Conservation (phyloP, 1,284 basidiomycete genomes). For the Ceratobasidium sp. region DNA sequence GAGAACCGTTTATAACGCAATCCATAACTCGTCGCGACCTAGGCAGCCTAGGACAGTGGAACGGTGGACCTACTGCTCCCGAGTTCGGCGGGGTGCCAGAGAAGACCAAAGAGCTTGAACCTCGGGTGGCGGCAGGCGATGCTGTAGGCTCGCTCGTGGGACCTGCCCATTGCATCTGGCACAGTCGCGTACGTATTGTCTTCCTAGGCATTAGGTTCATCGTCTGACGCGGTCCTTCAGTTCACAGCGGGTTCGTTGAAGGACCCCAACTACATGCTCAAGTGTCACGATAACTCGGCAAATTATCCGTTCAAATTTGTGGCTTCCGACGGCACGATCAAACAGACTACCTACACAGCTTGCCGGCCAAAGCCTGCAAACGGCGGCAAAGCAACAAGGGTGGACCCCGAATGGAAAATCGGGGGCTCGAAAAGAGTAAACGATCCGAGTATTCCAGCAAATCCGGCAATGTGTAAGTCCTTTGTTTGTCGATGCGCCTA, state of each 20-base stretch:
- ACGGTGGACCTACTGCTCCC: background rate
- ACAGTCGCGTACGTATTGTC: background rate
- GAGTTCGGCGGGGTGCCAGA: background rate
- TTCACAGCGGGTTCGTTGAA: conserved; percentile 5
- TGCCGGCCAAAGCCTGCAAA: conserved; percentile 11
- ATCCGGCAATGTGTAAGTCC: conserved; percentile 10
- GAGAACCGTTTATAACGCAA: background rate
- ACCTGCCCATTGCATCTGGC: background rate
- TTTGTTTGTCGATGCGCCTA: background rate
- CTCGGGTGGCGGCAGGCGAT: background rate
- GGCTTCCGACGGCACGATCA: background rate
- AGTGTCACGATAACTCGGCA: conserved; percentile 17
- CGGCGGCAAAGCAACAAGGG: background rate
- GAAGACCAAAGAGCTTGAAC: background rate
- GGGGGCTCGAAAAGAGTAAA: background rate
- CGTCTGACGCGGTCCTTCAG: background rate
- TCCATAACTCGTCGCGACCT: background rate
- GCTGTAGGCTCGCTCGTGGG: background rate
- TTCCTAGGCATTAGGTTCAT: background rate
- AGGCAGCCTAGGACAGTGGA: background rate
- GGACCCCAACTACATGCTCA: conserved; percentile 2
- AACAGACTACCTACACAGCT: conserved; percentile 11
- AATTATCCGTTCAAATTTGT: conserved; percentile 19
- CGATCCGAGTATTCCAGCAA: background rate
- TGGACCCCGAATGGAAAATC: conserved; percentile 12